Conservation (phyloP, 2,329 filamentous ascomycete genomes). For the Mycosphaerelloides madeirae region DNA sequence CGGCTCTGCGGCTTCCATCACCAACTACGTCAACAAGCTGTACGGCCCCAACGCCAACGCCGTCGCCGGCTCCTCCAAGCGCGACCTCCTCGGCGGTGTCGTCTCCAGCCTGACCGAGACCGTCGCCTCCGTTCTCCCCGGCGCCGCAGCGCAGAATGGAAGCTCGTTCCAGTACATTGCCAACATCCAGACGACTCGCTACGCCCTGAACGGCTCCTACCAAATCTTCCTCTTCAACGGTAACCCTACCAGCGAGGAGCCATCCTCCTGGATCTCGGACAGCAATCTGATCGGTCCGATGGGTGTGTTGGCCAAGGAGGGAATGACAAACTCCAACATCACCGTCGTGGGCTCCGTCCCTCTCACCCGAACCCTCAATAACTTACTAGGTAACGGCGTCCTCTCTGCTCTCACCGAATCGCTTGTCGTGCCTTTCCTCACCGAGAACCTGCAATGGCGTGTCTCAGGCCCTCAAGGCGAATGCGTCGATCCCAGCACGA, state of each 20-base stretch:
- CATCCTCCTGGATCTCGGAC: conserved; percentile 48
- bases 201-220: conserved; percentile 58
- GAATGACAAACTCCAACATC: conserved; percentile 22
- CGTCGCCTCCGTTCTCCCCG: conserved; percentile 4
- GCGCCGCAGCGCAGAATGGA: conserved; percentile 32
- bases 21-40: conserved; percentile 45
- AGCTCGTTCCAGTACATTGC: conserved; percentile 63
- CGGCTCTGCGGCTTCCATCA: conserved; percentile 42
- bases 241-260: conserved; percentile 37
- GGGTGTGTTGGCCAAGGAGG: conserved; percentile 34
- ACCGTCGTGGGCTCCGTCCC: conserved; percentile 41
- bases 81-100: conserved; percentile 4
- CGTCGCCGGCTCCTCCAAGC: conserved; percentile 32
- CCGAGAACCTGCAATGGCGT: conserved; percentile 33
- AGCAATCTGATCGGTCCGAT: conserved; percentile 58
- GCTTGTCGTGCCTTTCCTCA: conserved; percentile 29
- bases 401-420: conserved; percentile 30
- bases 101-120: conserved; percentile 5
- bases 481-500: conserved; percentile 28
- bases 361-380: conserved; percentile 40
- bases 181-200: conserved; percentile 59
- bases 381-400: conserved; percentile 24
- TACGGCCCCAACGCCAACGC: conserved; percentile 45
- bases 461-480: conserved; percentile 28
- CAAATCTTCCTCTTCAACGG: conserved; percentile 66